Evolutionary conservation across 305 asterid species (phyloP).

Genomic region (Fraxinus greggii): DNA sequence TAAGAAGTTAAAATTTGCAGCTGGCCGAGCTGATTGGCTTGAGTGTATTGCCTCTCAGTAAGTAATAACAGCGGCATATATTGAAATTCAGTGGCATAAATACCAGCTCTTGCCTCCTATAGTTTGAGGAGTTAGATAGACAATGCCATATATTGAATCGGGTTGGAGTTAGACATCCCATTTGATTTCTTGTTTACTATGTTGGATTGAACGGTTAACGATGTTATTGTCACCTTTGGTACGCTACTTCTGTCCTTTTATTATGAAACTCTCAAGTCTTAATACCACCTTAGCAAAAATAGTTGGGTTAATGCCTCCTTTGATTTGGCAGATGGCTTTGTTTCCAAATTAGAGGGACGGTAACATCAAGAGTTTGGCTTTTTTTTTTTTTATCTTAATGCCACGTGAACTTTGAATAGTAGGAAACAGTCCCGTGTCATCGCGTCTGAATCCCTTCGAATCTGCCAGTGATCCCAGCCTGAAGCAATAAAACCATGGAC

Average conservation of each 20-base stretch:
- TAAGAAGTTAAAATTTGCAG: constrained; percentile 27
- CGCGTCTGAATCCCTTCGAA: constrained; percentile 77
- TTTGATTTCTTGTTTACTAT: background rate
- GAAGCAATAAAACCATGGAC: constrained; percentile 13
- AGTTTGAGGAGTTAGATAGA: constrained; percentile 17
- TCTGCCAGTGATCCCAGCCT: constrained; percentile 87
- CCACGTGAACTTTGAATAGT: constrained; percentile 63
- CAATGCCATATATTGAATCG: background rate
- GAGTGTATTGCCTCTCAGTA: constrained; percentile 45
- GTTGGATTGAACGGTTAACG: background rate
- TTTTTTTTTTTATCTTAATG: background rate
- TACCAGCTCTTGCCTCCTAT: constrained; percentile 52
- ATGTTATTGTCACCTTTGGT: background rate
- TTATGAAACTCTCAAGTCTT: background rate
- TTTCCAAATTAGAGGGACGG: background rate
- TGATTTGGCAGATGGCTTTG: background rate
- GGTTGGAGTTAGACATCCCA: background rate
- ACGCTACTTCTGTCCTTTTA: background rate
- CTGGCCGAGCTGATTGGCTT: constrained; percentile 72
- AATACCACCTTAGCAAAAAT: background rate
- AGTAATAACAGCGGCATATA: constrained; percentile 54
- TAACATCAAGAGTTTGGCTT: background rate
- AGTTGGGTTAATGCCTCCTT: background rate
- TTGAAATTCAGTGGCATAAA: constrained; percentile 31
- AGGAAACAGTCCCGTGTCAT: constrained; percentile 89